Evolutionary conservation across 306 rosid species (phyloP).

Genomic region (Astragalus membranaceus): DNA sequence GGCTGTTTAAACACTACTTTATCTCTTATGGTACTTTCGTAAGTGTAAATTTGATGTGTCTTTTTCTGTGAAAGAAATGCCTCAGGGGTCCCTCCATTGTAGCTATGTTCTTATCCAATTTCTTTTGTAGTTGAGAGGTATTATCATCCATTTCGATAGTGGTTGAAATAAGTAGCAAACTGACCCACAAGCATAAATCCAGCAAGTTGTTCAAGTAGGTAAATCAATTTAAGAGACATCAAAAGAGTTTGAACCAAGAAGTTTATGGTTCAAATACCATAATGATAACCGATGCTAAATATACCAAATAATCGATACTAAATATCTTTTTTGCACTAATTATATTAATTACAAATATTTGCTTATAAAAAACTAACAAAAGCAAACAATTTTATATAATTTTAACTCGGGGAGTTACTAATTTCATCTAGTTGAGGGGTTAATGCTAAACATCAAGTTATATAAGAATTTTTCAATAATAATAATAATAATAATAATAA

Average conservation of each 20-base stretch:
- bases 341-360: no score
- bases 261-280: no score
- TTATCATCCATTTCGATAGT: not conserved
- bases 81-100: not conserved
- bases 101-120: conserved; percentile 8
- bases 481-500: not conserved
- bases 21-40: not conserved
- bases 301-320: no score
- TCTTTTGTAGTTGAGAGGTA: conserved; percentile 5
- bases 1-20: not conserved
- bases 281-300: no score
- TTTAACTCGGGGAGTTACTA: not conserved
- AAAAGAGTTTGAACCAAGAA: no score
- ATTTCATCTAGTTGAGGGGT: not conserved
- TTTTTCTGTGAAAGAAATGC: not conserved
- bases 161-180: not conserved
- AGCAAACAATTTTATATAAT: not conserved
- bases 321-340: no score
- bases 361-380: no score
- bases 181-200: not conserved
- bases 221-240: no score
- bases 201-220: no score
- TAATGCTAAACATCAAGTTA: not conserved
- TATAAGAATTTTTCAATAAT: not conserved
- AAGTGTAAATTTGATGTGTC: not conserved